A percentile compares a stretch with the other conserved stretches of the same genome.
These are phyloP conservation scores for Brasenia schreberi DNA, from an alignment of 164 flowering plant genomes.

Conservation along the genomic window DNA sequence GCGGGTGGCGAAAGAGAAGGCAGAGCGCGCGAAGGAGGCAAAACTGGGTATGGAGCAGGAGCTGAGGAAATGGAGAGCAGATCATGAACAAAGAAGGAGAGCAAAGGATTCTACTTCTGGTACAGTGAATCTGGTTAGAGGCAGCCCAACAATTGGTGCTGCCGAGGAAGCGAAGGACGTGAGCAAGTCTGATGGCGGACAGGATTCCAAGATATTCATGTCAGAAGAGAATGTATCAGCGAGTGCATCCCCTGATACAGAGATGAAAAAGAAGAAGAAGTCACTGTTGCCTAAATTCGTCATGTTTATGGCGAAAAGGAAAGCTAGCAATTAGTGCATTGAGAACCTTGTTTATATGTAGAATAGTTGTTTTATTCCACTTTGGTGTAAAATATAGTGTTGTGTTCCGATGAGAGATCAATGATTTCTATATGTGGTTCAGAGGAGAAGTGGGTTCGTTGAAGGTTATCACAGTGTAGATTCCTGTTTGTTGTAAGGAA, in stretches of 20 bases:
- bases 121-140: conserved; percentile 13
- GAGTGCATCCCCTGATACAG: conserved; percentile 17
- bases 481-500: not conserved
- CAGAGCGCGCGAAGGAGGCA: conserved; percentile 79
- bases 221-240: conserved; percentile 11
- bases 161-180: conserved; percentile 5
- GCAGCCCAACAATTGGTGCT: conserved; percentile 32
- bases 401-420: not conserved
- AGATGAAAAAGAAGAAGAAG: conserved; percentile 60
- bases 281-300: conserved; percentile 58
- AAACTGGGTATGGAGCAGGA: conserved; percentile 82
- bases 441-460: not conserved
- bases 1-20: conserved; percentile 44
- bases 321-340: not conserved
- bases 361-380: not conserved
- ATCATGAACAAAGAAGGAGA: conserved; percentile 62
- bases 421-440: not conserved
- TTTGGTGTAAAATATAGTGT: not conserved
- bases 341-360: not conserved
- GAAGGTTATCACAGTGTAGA: not conserved
- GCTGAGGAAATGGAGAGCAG: conserved; percentile 85
- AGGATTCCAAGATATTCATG: conserved; percentile 14
- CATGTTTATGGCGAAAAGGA: conserved; percentile 48
- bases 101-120: conserved; percentile 31
- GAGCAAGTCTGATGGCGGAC: not conserved